Base-by-base conservation (phyloP, 2,329 filamentous ascomycete species). In the Arthrobotrys pseudoclavata region DNA sequence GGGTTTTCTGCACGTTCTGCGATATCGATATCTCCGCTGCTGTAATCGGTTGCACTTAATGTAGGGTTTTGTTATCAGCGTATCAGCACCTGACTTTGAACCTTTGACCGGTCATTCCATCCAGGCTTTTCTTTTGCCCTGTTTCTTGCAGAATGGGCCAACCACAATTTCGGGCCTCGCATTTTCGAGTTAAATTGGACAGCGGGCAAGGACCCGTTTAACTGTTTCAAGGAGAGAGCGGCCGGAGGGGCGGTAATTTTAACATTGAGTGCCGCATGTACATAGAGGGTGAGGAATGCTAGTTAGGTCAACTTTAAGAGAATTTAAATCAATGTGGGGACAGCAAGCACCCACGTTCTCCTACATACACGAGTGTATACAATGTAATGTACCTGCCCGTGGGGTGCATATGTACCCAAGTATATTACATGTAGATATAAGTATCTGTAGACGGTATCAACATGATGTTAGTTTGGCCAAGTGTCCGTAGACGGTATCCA, bases 401-500 rank as follows among this genome's bases (percentile, higher is more conserved):
- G 31, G 12, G 31, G 31, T 34, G 31, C 31, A 34, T 34, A 34
- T 34, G 31, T 34, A 34, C 31, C 31, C n/a, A n/a, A n/a, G n/a
- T n/a, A n/a, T n/a, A n/a, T n/a, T 34, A 5, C 31, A 9, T 34
- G 4, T 9, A 9, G 31, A 29, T 13, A 22, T 24, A 13, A 4
- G 15, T 50, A 50, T 50, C 18, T 26, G 47, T 26, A 50, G 47
- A 50, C 10, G 47, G 22, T 6, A 24, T 50, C 47, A 12, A 45
- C 18, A 9, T 4, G 15, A n/a, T 45, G n/a, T 45, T n/a, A 1
- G 20, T 9, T 45, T 2, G 7, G 31, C 31, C 20, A 20, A 42
- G 55, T 34, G 34, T 60, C 55, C 24, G 31, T 60, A 60, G 55
- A 60, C 55, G 60, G 69, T 72, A 66, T 72, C 69, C 69, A 72